These are phyloP conservation scores for Ophiognomonia clavigignenti-juglandacearum DNA, from an alignment of 2,329 filamentous ascomycete species.

Conservation along the genomic window DNA sequence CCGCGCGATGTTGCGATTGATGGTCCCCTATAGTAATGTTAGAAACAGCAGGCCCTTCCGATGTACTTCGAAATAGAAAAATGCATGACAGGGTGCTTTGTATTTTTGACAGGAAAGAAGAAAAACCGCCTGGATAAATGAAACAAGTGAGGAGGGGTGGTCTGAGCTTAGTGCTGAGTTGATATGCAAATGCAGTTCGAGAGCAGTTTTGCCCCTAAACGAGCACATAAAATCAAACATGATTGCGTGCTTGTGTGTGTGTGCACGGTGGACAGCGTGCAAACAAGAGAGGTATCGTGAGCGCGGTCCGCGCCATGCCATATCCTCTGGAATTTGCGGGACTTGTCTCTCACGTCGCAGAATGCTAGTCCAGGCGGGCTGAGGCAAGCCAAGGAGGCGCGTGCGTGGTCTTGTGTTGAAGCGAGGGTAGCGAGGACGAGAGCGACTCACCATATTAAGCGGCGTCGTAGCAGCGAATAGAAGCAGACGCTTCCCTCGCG, in stretches of 20 bases:
- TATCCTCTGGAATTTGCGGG: slow-evolving; percentile 3
- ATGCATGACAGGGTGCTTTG: too few species aligned
- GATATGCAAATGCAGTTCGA: too few species aligned
- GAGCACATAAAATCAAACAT: too few species aligned
- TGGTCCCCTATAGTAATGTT: slow-evolving; percentile 34
- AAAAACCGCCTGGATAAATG: too few species aligned
- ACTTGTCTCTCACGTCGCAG: slow-evolving; percentile 1
- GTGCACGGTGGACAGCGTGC: background rate
- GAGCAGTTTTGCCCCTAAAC: too few species aligned
- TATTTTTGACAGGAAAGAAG: too few species aligned
- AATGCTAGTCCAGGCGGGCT: too few species aligned
- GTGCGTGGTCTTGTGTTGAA: background rate
- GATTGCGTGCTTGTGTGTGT: too few species aligned
- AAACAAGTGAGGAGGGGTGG: background rate
- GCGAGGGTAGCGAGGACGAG: background rate
- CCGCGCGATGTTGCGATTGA: slow-evolving; percentile 45
- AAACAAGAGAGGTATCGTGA: background rate
- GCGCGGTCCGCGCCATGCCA: slow-evolving; percentile 12
- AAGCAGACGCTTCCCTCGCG: slow-evolving; percentile 11
- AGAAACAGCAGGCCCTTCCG: background rate
- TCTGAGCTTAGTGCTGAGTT: too few species aligned
- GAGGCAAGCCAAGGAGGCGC: too few species aligned
- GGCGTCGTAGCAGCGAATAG: slow-evolving; percentile 11
- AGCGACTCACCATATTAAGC: slow-evolving; percentile 20
- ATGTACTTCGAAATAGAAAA: too few species aligned